These are phyloP conservation scores for Wallemia mellicola DNA, from an alignment of 1,284 basidiomycete species.

Conservation along the genomic window DNA sequence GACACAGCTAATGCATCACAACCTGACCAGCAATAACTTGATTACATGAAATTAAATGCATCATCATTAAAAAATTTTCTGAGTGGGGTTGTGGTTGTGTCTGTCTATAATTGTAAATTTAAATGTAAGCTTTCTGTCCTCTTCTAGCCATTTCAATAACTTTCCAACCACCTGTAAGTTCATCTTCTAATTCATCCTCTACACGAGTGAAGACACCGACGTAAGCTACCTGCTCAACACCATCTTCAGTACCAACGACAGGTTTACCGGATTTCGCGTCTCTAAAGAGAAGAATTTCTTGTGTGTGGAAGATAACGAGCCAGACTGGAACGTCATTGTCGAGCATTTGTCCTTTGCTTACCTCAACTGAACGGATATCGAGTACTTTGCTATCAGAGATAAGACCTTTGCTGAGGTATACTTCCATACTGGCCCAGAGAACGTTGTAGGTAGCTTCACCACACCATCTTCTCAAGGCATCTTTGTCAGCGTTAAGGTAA, in stretches of 20 bases:
- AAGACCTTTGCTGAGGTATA: slow-evolving; percentile 65
- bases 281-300: slow-evolving; percentile 76
- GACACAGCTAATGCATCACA: background rate
- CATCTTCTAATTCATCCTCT: slow-evolving; percentile 57
- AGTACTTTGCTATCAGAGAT: slow-evolving; percentile 70
- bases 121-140: background rate
- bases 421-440: slow-evolving; percentile 87
- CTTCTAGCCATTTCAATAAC: slow-evolving; percentile 42
- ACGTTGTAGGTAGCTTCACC: slow-evolving; percentile 91
- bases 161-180: slow-evolving; percentile 94
- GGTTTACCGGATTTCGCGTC: slow-evolving; percentile 63
- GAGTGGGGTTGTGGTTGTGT: too few relatives aligned
- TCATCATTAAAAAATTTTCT: too few relatives aligned
- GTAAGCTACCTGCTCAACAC: slow-evolving; percentile 77
- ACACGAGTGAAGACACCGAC: slow-evolving; percentile 68
- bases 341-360: slow-evolving; percentile 52
- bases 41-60: too few relatives aligned
- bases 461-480: slow-evolving; percentile 68
- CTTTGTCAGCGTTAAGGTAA: slow-evolving; percentile 63
- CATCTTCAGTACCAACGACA: slow-evolving; percentile 54
- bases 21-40: background rate
- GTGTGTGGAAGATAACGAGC: slow-evolving; percentile 73
- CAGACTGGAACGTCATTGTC: slow-evolving; percentile 73
- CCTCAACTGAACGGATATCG: slow-evolving; percentile 81
- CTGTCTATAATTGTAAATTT: background rate